Conservation (phyloP, 306 rosid species). For the Prunus mongolica region DNA sequence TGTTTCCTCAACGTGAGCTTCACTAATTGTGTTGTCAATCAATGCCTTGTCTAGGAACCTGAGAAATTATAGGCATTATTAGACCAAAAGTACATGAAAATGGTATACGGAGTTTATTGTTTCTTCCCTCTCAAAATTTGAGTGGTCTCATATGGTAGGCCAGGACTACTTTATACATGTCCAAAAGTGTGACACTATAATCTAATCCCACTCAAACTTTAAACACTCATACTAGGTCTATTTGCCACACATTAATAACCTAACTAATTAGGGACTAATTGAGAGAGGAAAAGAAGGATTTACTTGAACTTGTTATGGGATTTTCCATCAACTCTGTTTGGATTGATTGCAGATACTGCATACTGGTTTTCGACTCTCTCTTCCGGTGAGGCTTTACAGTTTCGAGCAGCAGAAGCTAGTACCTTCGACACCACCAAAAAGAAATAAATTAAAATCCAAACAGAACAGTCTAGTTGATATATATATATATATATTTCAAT, state of each 20-base stretch:
- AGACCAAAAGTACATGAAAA: background rate
- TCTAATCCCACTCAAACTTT: background rate
- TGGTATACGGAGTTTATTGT: background rate
- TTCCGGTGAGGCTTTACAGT: background rate
- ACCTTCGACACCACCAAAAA: constrained; percentile 12
- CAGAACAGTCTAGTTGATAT: background rate
- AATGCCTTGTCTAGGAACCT: constrained; percentile 36
- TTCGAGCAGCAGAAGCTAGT: constrained; percentile 18
- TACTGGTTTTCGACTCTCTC: background rate
- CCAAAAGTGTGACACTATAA: background rate
- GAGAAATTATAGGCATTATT: background rate
- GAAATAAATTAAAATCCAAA: background rate
- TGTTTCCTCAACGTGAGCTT: constrained; percentile 34
- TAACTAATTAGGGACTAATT: background rate
- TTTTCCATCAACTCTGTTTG: background rate
- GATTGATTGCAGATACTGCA: background rate
- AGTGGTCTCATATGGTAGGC: background rate
- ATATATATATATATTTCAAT: background rate
- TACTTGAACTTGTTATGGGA: constrained; percentile 15
- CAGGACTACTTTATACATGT: background rate
- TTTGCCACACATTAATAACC: background rate
- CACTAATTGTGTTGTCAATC: constrained; percentile 3
- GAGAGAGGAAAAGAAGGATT: background rate
- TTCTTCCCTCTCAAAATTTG: background rate
- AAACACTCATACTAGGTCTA: background rate